A percentile compares a stretch with the other conserved stretches of the same genome.
Evolutionary conservation across 495 filamentous ascomycete species (phyloP).

Genomic region (Recurvomyces mirabilis): DNA sequence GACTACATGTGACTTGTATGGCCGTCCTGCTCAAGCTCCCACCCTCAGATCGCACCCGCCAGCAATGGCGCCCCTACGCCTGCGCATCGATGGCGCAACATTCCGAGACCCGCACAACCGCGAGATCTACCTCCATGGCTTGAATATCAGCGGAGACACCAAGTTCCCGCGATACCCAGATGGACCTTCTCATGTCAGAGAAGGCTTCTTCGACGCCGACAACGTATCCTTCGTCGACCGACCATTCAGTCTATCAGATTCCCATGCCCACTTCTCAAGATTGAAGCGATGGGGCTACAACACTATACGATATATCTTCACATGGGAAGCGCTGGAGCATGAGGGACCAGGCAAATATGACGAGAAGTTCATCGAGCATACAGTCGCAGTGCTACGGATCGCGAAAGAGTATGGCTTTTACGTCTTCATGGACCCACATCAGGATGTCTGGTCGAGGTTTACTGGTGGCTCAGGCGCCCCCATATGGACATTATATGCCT

Average conservation of each 20-base stretch:
- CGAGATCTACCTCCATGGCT: constrained; percentile 57
- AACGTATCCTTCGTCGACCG: constrained; percentile 78
- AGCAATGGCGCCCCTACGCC: constrained; percentile 33
- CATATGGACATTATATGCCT: constrained; percentile 95
- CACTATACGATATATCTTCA: constrained; percentile 90
- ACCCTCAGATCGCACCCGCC: neutral
- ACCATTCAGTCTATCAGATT: constrained; percentile 73
- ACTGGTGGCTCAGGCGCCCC: constrained; percentile 91
- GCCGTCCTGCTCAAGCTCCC: neutral
- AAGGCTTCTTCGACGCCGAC: constrained; percentile 87
- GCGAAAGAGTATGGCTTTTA: constrained; percentile 89
- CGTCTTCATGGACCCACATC: constrained; percentile 94
- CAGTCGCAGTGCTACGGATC: constrained; percentile 68
- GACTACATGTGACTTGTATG: too few relatives aligned
- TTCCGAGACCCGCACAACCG: constrained; percentile 64
- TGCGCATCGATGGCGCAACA: constrained; percentile 69
- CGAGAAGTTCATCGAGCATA: constrained; percentile 84
- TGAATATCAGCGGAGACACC: constrained; percentile 57
- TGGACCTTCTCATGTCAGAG: constrained; percentile 62
- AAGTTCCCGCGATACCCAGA: constrained; percentile 68
- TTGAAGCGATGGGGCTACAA: constrained; percentile 87
- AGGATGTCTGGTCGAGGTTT: constrained; percentile 95
- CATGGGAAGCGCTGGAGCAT: constrained; percentile 97
- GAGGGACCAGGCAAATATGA: constrained; percentile 90
- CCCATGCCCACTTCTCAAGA: constrained; percentile 76